Conservation (phyloP, 2,329 filamentous ascomycete species). For the Alternaria triticimaculans region DNA sequence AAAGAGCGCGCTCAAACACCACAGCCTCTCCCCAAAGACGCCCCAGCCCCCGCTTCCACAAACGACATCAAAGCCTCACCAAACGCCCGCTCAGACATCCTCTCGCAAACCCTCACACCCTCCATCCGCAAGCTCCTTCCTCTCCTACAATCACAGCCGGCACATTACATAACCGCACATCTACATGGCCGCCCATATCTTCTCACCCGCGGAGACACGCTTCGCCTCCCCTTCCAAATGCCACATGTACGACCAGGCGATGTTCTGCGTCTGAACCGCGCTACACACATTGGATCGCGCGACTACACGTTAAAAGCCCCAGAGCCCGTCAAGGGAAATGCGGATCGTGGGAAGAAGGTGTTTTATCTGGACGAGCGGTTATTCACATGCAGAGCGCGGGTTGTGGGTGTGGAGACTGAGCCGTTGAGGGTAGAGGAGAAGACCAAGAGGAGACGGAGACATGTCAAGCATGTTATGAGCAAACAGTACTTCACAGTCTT, state of each 20-base stretch:
- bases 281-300: conserved; percentile 79
- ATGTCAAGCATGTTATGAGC: conserved; percentile 77
- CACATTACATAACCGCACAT: conserved; percentile 80
- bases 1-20: conserved; percentile 28
- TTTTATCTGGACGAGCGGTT: conserved; percentile 79
- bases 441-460: conserved; percentile 70
- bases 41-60: conserved; percentile 18
- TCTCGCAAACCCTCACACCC: conserved; percentile 55
- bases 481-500: conserved; percentile 91
- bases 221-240: conserved; percentile 60
- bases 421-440: conserved; percentile 62
- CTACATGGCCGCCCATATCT: conserved; percentile 83
- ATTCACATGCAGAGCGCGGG: conserved; percentile 84
- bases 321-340: conserved; percentile 37
- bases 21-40: conserved; percentile 20
- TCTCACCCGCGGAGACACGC: conserved; percentile 64
- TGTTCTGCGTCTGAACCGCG: conserved; percentile 85
- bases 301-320: conserved; percentile 82
- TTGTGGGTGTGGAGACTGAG: conserved; percentile 82
- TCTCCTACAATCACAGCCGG: conserved; percentile 73
- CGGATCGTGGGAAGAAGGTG: conserved; percentile 46
- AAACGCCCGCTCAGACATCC: conserved; percentile 31
- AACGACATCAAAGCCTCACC: conserved; percentile 25
- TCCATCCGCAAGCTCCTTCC: conserved; percentile 70
- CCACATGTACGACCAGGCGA: conserved; percentile 71